These are phyloP conservation scores for Calonectria leucothoes DNA, from an alignment of 2,329 filamentous ascomycete genomes.

Conservation along the genomic window DNA sequence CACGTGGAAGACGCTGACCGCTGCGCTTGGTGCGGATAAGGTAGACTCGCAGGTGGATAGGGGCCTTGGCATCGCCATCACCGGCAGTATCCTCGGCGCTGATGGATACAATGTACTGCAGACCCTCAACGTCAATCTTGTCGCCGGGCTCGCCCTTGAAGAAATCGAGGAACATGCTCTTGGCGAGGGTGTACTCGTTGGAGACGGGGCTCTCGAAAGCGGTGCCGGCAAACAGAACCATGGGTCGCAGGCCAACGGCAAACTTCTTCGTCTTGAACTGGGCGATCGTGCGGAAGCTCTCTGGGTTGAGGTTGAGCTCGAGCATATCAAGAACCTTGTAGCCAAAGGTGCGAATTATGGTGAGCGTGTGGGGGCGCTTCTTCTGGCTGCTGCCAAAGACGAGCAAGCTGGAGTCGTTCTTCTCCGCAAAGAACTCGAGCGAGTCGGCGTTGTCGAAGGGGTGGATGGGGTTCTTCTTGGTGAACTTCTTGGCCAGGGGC, in stretches of 20 bases:
- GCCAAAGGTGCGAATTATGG: slow-evolving; percentile 83
- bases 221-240: slow-evolving; percentile 91
- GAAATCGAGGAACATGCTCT: slow-evolving; percentile 88
- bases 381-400: slow-evolving; percentile 89
- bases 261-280: slow-evolving; percentile 84
- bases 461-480: slow-evolving; percentile 96
- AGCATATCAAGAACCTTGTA: slow-evolving; percentile 95
- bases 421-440: slow-evolving; percentile 94
- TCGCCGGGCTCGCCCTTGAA: slow-evolving; percentile 82
- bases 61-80: slow-evolving; percentile 61
- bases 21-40: slow-evolving; percentile 87
- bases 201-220: slow-evolving; percentile 85
- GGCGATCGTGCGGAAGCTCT: slow-evolving; percentile 74
- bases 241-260: slow-evolving; percentile 85
- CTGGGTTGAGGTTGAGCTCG: slow-evolving; percentile 84
- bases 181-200: slow-evolving; percentile 86
- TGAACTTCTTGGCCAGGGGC: slow-evolving; percentile 89
- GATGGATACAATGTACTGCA: slow-evolving; percentile 90
- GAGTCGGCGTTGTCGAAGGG: slow-evolving; percentile 92
- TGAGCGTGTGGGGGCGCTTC: slow-evolving; percentile 94
- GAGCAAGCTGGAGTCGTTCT: slow-evolving; percentile 91
- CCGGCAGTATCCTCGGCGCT: slow-evolving; percentile 74
- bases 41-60: slow-evolving; percentile 81
- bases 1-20: slow-evolving; percentile 86
- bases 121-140: slow-evolving; percentile 92